These are phyloP conservation scores for Dioscorea dumetorum DNA, from an alignment of 106 monocot genomes.

Conservation along the genomic window DNA sequence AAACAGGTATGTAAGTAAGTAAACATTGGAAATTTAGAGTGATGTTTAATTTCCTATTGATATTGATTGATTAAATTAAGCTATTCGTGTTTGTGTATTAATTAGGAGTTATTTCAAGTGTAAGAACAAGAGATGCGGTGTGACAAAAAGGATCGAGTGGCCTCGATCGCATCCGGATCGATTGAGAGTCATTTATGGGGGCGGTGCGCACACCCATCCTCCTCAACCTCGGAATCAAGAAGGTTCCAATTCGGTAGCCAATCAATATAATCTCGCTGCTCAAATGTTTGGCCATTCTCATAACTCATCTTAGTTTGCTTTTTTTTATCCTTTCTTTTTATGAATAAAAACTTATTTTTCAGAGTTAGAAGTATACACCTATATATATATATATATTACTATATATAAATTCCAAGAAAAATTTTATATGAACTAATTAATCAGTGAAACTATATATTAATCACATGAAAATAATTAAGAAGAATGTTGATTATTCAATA, in stretches of 20 bases:
- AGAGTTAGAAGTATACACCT: too few relatives aligned
- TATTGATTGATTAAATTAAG: neutral
- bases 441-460: too few relatives aligned
- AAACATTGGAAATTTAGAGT: too few relatives aligned
- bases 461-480: too few relatives aligned
- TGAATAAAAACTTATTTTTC: too few relatives aligned
- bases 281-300: conserved; percentile 18
- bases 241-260: neutral
- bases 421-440: too few relatives aligned
- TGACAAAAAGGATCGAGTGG: conserved; percentile 58
- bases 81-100: neutral
- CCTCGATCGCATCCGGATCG: conserved; percentile 16
- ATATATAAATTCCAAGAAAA: too few relatives aligned
- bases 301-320: neutral
- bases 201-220: conserved; percentile 28
- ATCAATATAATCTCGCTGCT: conserved; percentile 18
- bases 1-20: conserved; percentile 32
- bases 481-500: too few relatives aligned
- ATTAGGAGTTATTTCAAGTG: conserved; percentile 59
- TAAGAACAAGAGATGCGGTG: conserved; percentile 24
- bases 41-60: neutral
- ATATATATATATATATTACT: too few relatives aligned
- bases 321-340: too few relatives aligned
- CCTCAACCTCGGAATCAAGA: conserved; percentile 1
- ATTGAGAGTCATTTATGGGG: conserved; percentile 23